Evolutionary conservation across 1,139 yeast species (phyloP), one percentile per base, ranked within the genome.

Genomic region (Hansenula sp.): DNA sequence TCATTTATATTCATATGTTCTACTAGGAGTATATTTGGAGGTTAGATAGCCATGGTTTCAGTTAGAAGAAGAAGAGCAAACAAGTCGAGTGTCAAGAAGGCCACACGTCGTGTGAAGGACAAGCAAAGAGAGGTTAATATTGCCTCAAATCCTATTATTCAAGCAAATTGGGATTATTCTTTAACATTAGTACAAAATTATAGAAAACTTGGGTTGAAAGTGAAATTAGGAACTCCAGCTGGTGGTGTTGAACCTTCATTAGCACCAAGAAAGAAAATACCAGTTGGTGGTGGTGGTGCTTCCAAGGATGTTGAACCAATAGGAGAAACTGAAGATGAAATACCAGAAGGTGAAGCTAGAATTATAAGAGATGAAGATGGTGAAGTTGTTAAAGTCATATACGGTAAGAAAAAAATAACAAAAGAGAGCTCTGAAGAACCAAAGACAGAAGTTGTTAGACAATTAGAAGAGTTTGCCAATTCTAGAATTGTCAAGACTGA

Each of bases 1-100:
- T n/a, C n/a, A n/a, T n/a, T n/a, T n/a, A n/a, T n/a, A n/a, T n/a
- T n/a, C n/a, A n/a, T n/a, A n/a, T n/a, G n/a, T n/a, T n/a, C n/a
- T n/a, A n/a, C n/a, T n/a, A n/a, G n/a, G n/a, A n/a, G n/a, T n/a
- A n/a, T n/a, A n/a, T n/a, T n/a, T n/a, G n/a, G n/a, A n/a, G n/a
- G n/a, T n/a, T n/a, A n/a, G n/a, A 17, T 7, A 20, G 10, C 22
- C 11, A 84, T 84, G 94, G 80, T 78, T 35, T 78, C 90, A 38
- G 96, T 89, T 27, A 79, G 97, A 71, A 81, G 80, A 69, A 82
- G 95, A 75, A 85, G 83, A 77, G 81, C 82, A 78, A 79, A 79
- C 46, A 77, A 83, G 34, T 74, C 86, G 41, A 76, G 81, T 46
- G 24, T 9, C 6, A 66, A 69, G 52, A 86, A 83, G 62, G 77